Base-by-base conservation (phyloP, 352 stramenopile species). In the Globisporangium viniferum region DNA sequence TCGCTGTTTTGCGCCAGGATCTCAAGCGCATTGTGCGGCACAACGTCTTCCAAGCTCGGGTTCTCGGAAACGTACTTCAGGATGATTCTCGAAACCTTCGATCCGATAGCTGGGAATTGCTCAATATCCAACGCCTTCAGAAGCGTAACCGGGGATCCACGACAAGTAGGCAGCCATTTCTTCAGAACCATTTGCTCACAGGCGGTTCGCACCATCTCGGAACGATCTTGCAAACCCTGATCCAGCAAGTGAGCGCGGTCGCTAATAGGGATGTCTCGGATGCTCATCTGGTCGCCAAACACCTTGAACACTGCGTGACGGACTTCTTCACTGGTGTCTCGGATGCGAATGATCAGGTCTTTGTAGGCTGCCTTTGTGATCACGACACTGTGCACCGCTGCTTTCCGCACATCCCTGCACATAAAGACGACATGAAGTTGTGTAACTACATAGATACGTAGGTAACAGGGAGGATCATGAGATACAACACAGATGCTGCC, bases 161-260 rank as follows among this genome's bases (percentile, higher is more conserved):
- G 73, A 67, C 79, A 89, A 59, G 73, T 74, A 3, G 73, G 75
- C 14, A 94, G 82, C 86, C 86, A 94, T 5, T 81, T 78, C 27
- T 78, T 73, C 22, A 94, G 66, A 35, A 94, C 79, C 82, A 94
- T 86, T 53, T 84, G 72, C 67, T 94, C 80, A 59, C 86, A 92
- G 15, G 86, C 80, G 31, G 62, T 54, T 12, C 76, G 63, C 18
- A 93, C 86, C 3, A 74, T 72, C 20, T 70, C 64, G 2, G 81
- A 79, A 12, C 84, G 86, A 58, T 94, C 86, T 12, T 92, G 84
- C 8, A 94, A 64, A 0, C 86, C 84, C 72, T 94, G 86, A 36
- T 92, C 86, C 31, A 94, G 70, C 36, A 93, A 55, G n/a, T 91
- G 80, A 14, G 78, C 78, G 20, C 86, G 86, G 36, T 94, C 84